Evolutionary conservation across 495 filamentous ascomycete species (phyloP).

Genomic region (Thermothielavioides terrestris): DNA sequence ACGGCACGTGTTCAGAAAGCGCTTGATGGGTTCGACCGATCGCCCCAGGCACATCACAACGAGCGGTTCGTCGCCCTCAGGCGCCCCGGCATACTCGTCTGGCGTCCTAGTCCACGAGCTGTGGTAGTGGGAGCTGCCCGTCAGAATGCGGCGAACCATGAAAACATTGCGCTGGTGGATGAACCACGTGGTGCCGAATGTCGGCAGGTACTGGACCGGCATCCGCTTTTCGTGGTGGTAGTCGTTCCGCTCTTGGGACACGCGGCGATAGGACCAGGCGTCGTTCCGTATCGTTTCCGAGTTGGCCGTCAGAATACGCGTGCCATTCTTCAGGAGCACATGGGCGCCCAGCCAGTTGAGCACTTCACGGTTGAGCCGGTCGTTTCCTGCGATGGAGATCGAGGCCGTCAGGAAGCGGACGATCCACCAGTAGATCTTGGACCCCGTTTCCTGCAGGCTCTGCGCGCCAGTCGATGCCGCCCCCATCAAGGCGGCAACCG

Average conservation of each 20-base stretch:
- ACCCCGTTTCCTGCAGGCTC: constrained; percentile 14
- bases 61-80: constrained; percentile 37
- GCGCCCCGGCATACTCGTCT: constrained; percentile 33
- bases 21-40: constrained; percentile 39
- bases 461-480: constrained; percentile 20
- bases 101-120: constrained; percentile 13
- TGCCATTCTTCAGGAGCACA: constrained; percentile 26
- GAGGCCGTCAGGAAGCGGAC: constrained; percentile 35
- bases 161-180: constrained; percentile 34
- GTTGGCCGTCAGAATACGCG: constrained; percentile 35
- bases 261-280: constrained; percentile 18
- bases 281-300: constrained; percentile 29
- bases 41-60: constrained; percentile 40
- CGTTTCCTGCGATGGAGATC: constrained; percentile 32
- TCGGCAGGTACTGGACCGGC: constrained; percentile 38
- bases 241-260: constrained; percentile 30
- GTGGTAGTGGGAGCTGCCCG: constrained; percentile 11
- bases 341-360: constrained; percentile 37
- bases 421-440: constrained; percentile 33
- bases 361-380: constrained; percentile 37
- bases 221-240: constrained; percentile 34
- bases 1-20: constrained; percentile 32
- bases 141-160: constrained; percentile 31
- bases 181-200: constrained; percentile 38
- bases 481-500: constrained; percentile 26